Evolutionary conservation across 2,329 filamentous ascomycete genomes (phyloP), one percentile per base, ranked within the genome.

Genomic region (Tolypocladium capitatum): DNA sequence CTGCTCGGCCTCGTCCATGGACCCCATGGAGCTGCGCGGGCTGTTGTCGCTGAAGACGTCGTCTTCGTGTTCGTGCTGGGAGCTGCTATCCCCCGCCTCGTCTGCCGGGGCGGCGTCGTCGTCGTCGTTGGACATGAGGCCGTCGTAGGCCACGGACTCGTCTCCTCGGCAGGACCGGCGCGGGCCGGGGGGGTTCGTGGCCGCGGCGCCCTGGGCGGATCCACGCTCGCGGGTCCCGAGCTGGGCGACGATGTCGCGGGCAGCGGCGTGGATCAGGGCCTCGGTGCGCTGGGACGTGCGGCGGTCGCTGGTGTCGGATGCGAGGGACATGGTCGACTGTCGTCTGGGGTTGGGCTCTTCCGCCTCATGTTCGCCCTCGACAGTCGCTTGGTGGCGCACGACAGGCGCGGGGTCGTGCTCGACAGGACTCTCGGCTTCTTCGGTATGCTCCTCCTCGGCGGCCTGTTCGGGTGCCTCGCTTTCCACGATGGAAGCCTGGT

Each of bases 21-120:
- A 80, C 2, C 74, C 74, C 48, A 77, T 58, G 1, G 77, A 80
- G 58, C 74, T 80, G 35, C 75, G 71, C 1, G 70, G 72, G 59
- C 71, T 81, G 63, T 68, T 69, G 53, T 75, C 74, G 61, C 75
- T 80, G 56, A 81, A 80, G 18, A 80, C 72, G 45, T 79, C 75
- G 54, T 78, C 74, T 21, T 77, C 74, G 40, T 66, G 65, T 30
- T 71, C 72, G 49, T 75, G 68, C 46, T 73, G 73, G 1, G 72
- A 76, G 59, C 71, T 73, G 57, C 65, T 71, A 43, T 74, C 68
- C 8, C 61, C 67, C 2, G 49, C 60, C 14, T 61, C 60, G 1
- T 60, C 59, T n/a, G 46, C 49, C 44, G 43, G 31, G 30, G 46
- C 52, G 18, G 7, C 54, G 16, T 48, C 49, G 6, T 50, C 53